Base-by-base conservation (phyloP, 371 early-diverging fungal genomes). In the Mortierella sp. region DNA sequence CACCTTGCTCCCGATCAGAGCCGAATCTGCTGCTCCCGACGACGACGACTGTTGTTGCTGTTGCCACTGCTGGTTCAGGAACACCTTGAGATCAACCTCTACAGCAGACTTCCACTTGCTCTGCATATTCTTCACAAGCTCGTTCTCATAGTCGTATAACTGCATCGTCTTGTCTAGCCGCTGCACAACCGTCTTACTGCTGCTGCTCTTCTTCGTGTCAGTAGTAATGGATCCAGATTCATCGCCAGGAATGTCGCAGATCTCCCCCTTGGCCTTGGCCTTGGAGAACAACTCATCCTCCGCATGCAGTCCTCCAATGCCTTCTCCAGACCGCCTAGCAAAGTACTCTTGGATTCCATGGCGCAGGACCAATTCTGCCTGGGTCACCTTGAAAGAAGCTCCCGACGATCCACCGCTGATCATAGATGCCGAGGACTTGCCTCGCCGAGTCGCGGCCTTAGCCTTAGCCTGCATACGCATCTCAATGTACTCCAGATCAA, bases 71-170 rank as follows among this genome's bases (percentile, higher is more conserved):
- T 90, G 79, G 5, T 48, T 45, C 52, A 74, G 52, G 47, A 89
- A 71, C 14, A 85, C 86, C 39, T 86, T 86, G 26, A 76, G 58
- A 41, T 89, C 85, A 0, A 66, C 79, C 24, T 76, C 79, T 4
- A 90, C 85, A 16, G 91, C 88, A 29, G 64, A 79, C 14, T 70
- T 77, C 84, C 71, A 86, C 66, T 82, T 74, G 13, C 73, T 58
- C 22, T 82, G 83, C 58, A 82, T 53, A 3, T 68, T 61, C 2
- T 52, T 52, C 37, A 82, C 76, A n/a, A 72, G 61, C 16, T 52
- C 55, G 63, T 61, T 74, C 66, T 82, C 73, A 48, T 82, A 78
- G 16, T 29, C 41, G 58, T 82, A 82, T 53, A 78, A 22, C 41
- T 34, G 69, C 26, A 82, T 66, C 39, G 75, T 74, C 73, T 75